phyloP scores from a whole-genome alignment of 2,329 filamentous ascomycete species.

The Phialophora expanda region DNA sequence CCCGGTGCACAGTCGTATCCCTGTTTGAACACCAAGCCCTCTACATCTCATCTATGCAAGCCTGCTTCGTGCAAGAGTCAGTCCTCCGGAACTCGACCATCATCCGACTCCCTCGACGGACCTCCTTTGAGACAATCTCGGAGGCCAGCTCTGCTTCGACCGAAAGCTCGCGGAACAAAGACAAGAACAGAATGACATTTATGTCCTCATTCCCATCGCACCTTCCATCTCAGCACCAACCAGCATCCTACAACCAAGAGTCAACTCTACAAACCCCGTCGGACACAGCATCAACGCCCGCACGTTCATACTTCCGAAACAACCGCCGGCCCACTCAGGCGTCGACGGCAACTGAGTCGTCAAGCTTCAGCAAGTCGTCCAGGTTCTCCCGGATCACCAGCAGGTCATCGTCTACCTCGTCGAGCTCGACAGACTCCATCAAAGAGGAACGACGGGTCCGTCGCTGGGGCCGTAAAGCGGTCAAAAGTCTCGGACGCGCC shows the following conservation, averaged over 20 bases:
- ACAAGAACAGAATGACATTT: conserved; percentile 18
- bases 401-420: conserved; percentile 12
- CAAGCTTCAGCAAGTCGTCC: conserved; percentile 10
- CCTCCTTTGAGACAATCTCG: background rate
- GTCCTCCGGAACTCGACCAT: conserved; percentile 10
- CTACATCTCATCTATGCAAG: conserved; percentile 12
- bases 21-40: background rate
- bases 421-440: background rate
- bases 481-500: conserved; percentile 8
- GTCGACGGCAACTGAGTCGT: conserved; percentile 8
- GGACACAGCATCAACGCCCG: background rate
- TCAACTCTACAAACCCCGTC: background rate
- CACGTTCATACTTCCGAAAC: conserved; percentile 9
- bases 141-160: conserved; percentile 1
- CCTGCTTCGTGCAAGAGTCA: conserved; percentile 10
- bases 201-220: conserved; percentile 21
- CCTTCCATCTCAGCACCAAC: conserved; percentile 15
- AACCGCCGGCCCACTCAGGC: conserved; percentile 16
- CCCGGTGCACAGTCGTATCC: background rate
- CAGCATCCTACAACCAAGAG: conserved; percentile 2
- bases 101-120: background rate
- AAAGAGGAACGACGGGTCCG: conserved; percentile 12
- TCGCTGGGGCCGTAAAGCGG: conserved; percentile 19
- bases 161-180: background rate
- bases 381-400: conserved; percentile 13